Evolutionary conservation across 2,329 filamentous ascomycete species (phyloP).

Genomic region (Thelonectria blattea): DNA sequence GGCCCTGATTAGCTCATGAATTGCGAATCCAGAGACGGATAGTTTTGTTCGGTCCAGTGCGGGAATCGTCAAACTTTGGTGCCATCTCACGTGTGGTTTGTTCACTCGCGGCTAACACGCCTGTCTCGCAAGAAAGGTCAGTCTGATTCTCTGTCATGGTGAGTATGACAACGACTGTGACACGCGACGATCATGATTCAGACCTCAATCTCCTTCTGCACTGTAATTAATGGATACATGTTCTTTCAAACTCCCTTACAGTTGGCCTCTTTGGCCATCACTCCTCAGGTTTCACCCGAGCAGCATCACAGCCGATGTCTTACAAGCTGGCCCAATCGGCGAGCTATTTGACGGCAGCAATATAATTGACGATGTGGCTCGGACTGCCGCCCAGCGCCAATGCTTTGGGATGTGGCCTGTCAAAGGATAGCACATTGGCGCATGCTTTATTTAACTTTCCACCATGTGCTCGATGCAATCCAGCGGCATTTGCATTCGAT

Average conservation of each 20-base stretch:
- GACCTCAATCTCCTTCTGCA: background rate
- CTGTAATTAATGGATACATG: too few species aligned
- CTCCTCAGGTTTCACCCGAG: background rate
- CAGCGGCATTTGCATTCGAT: background rate
- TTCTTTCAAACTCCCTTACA: background rate
- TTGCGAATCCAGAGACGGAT: background rate
- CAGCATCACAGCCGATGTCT: background rate
- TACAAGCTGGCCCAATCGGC: background rate
- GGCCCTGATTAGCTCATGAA: background rate
- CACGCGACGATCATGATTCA: background rate
- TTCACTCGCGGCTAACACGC: background rate
- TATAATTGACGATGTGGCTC: background rate
- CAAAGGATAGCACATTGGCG: background rate
- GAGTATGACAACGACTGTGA: background rate
- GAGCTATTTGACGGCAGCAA: background rate
- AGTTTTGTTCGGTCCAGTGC: background rate
- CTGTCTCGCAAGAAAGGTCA: too few species aligned
- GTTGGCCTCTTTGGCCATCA: background rate
- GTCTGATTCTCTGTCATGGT: background rate
- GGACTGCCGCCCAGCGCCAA: background rate
- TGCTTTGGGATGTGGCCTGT: background rate
- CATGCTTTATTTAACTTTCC: constrained; percentile 1
- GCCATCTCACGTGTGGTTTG: constrained; percentile 1
- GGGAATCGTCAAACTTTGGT: background rate
- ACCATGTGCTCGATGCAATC: background rate